phyloP scores from a whole-genome alignment of 129 eudicot species.

The carrot (Daucus carota) region DNA sequence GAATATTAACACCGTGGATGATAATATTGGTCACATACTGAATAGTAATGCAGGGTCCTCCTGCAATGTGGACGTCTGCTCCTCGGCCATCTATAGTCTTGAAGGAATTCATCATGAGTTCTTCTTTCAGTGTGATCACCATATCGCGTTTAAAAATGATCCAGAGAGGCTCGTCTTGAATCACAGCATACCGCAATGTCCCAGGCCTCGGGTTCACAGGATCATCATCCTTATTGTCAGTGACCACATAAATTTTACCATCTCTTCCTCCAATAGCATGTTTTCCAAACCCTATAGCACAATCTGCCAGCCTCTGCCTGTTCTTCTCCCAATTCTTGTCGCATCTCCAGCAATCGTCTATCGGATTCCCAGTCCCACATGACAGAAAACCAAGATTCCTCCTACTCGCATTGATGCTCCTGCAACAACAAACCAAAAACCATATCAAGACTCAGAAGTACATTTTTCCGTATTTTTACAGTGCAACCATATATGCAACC shows the following conservation, averaged over 20 bases:
- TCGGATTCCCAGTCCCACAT: constrained; percentile 80
- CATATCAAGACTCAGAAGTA: too few relatives aligned
- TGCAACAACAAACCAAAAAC: constrained; percentile 14
- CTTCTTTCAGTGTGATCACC: constrained; percentile 66
- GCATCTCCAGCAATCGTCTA: constrained; percentile 94
- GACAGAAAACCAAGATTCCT: constrained; percentile 65
- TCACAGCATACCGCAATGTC: constrained; percentile 58
- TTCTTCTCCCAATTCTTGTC: constrained; percentile 65
- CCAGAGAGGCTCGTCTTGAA: constrained; percentile 79
- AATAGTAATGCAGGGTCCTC: constrained; percentile 84
- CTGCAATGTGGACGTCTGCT: constrained; percentile 69
- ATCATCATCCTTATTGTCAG: constrained; percentile 52
- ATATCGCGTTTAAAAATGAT: constrained; percentile 75
- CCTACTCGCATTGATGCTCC: constrained; percentile 44
- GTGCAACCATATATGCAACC: too few relatives aligned
- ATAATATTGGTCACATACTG: constrained; percentile 79
- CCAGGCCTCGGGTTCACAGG: constrained; percentile 81
- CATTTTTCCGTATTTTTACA: too few relatives aligned
- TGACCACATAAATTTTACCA: constrained; percentile 71
- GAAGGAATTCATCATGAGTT: constrained; percentile 71
- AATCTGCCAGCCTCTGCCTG: constrained; percentile 67
- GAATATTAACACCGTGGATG: constrained; percentile 74
- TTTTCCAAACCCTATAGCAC: constrained; percentile 87
- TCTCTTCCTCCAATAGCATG: constrained; percentile 76
- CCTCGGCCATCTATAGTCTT: constrained; percentile 91